These are phyloP conservation scores for Babesia caballi DNA, from an alignment of 169 alveolate species.

Conservation along the genomic window DNA sequence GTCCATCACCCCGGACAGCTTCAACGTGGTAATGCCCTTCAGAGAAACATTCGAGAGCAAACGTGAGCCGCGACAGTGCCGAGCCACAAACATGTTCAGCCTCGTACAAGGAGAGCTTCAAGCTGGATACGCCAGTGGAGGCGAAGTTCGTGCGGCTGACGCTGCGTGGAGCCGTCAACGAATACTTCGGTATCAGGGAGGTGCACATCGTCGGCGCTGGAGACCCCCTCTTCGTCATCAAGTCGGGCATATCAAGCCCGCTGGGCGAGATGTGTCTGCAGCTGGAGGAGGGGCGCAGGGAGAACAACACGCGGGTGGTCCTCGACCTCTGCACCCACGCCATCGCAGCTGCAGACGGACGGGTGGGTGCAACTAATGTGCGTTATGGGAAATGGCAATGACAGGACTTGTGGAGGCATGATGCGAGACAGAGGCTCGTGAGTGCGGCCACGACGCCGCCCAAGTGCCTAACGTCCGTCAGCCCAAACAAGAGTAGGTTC, in stretches of 20 bases:
- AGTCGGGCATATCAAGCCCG: slow-evolving; percentile 83
- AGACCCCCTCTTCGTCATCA: slow-evolving; percentile 79
- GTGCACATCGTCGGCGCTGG: slow-evolving; percentile 85
- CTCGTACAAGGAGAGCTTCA: slow-evolving; percentile 69
- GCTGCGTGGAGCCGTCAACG: slow-evolving; percentile 76
- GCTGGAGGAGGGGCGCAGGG: slow-evolving; percentile 77
- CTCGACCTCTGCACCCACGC: slow-evolving; percentile 81
- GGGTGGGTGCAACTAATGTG: slow-evolving; percentile 47
- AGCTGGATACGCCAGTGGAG: slow-evolving; percentile 66
- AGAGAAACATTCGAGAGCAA: slow-evolving; percentile 70
- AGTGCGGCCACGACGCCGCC: slow-evolving; percentile 63
- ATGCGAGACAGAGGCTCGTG: slow-evolving; percentile 72
- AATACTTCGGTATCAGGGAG: slow-evolving; percentile 86
- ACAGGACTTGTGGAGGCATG: slow-evolving; percentile 76
- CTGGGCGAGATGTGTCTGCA: slow-evolving; percentile 86
- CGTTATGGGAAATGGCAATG: slow-evolving; percentile 4
- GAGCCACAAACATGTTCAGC: slow-evolving; percentile 56
- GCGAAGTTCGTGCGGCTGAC: slow-evolving; percentile 76
- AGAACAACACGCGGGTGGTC: slow-evolving; percentile 75
- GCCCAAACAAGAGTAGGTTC: slow-evolving; percentile 36
- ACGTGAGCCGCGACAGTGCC: slow-evolving; percentile 48
- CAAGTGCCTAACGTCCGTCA: slow-evolving; percentile 59
- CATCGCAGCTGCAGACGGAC: slow-evolving; percentile 78
- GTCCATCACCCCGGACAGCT: slow-evolving; percentile 80
- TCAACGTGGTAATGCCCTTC: slow-evolving; percentile 79